Percentiles rank a stretch among this genome's conserved stretches.
phyloP scores from a whole-genome alignment of 805 yeast genomes.

The Candida sanyiensis region DNA sequence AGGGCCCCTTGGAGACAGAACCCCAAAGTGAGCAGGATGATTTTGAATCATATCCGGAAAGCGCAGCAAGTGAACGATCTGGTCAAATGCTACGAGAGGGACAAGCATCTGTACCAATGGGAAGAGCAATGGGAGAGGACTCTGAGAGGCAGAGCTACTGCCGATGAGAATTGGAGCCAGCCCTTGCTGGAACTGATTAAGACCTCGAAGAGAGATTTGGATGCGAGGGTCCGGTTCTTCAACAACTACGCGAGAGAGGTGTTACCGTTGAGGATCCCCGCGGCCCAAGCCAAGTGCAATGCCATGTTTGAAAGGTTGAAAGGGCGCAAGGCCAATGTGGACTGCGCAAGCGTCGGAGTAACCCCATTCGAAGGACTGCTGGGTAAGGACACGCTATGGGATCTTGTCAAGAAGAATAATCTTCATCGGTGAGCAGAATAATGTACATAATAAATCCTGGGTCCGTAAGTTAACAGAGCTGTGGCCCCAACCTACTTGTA shows the following conservation, averaged over 20 bases:
- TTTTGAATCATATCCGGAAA: constrained; percentile 6
- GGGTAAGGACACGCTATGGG: constrained; percentile 11
- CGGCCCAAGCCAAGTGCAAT: constrained; percentile 19
- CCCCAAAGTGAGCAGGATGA: constrained; percentile 13
- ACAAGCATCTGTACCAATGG: constrained; percentile 12
- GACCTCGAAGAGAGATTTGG: constrained; percentile 8
- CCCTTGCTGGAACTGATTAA: constrained; percentile 20
- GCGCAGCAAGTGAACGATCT: constrained; percentile 17
- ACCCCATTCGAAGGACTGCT: constrained; percentile 18
- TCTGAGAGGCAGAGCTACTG: neutral
- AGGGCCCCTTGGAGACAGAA: constrained; percentile 21
- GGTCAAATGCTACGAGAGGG: constrained; percentile 7
- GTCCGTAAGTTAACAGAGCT: constrained; percentile 16
- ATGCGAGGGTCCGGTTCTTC: constrained; percentile 12
- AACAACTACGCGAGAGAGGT: constrained; percentile 15
- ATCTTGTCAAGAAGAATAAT: constrained; percentile 13
- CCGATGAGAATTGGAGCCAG: constrained; percentile 24
- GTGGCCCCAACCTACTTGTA: too few species aligned
- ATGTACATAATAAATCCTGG: too few species aligned
- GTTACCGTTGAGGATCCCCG: constrained; percentile 16
- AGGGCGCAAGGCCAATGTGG: neutral
- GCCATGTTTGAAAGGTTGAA: constrained; percentile 19
- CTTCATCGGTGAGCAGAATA: constrained; percentile 4
- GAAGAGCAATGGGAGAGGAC: constrained; percentile 17
- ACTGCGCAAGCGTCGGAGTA: constrained; percentile 3